phyloP scores from a whole-genome alignment of 1,139 yeast species.

The Pneumocystis sp. region DNA sequence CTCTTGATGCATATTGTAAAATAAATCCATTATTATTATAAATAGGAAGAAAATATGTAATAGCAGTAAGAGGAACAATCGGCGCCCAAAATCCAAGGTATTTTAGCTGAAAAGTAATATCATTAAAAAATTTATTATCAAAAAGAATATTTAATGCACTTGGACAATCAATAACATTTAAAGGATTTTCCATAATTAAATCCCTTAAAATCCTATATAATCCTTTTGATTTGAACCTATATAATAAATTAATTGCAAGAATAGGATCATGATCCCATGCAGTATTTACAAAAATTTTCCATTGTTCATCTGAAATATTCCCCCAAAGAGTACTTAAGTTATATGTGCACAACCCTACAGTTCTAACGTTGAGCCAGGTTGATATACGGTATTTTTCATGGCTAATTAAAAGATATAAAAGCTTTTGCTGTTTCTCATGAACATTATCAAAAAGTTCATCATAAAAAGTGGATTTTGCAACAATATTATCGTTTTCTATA shows the following conservation, averaged over 20 bases:
- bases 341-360: not conserved
- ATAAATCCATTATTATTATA: slow-evolving; percentile 52
- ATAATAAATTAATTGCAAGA: slow-evolving; percentile 57
- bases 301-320: not conserved
- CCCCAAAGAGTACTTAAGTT: not conserved
- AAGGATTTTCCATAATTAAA: slow-evolving; percentile 42
- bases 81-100: slow-evolving; percentile 57
- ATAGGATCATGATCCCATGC: slow-evolving; percentile 61
- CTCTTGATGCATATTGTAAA: slow-evolving; percentile 78
- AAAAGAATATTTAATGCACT: slow-evolving; percentile 50
- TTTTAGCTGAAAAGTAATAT: slow-evolving; percentile 11
- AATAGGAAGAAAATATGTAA: slow-evolving; percentile 68
- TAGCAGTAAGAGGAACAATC: slow-evolving; percentile 70
- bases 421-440: slow-evolving; percentile 30
- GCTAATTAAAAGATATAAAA: slow-evolving; percentile 48
- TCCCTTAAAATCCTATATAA: slow-evolving; percentile 33
- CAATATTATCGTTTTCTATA: slow-evolving; percentile 21
- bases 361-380: slow-evolving; percentile 61
- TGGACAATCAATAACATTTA: slow-evolving; percentile 45
- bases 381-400: slow-evolving; percentile 60
- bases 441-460: not conserved
- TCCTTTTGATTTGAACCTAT: slow-evolving; percentile 33
- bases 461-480: slow-evolving; percentile 6
- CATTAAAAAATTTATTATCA: slow-evolving; percentile 22
- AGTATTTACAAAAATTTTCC: slow-evolving; percentile 23